phyloP scores from a whole-genome alignment of 805 yeast genomes.

The Torulaspora gathmanii region DNA sequence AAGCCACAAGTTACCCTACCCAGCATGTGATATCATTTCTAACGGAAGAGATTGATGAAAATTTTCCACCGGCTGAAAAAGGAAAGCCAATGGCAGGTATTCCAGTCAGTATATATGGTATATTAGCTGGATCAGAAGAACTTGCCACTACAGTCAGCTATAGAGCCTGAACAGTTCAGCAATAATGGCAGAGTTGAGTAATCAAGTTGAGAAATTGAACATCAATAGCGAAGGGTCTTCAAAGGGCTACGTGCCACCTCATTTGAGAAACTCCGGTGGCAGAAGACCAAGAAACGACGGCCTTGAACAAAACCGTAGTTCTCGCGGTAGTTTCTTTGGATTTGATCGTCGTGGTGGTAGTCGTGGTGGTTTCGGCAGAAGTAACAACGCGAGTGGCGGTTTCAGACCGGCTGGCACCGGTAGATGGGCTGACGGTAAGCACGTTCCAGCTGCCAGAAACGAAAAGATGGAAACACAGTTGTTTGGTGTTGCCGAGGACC shows the following conservation, averaged over 20 bases:
- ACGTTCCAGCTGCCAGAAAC: constrained; percentile 73
- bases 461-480: constrained; percentile 69
- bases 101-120: background rate
- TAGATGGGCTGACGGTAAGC: constrained; percentile 80
- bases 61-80: constrained; percentile 7
- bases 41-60: constrained; percentile 1
- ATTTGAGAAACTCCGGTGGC: constrained; percentile 37
- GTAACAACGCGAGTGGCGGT: constrained; percentile 28
- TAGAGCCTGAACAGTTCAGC: constrained; percentile 4
- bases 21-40: too few species aligned
- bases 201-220: constrained; percentile 53
- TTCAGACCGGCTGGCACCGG: constrained; percentile 55
- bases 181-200: constrained; percentile 55
- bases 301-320: constrained; percentile 23
- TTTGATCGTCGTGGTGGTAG: constrained; percentile 34
- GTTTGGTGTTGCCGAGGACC: constrained; percentile 69
- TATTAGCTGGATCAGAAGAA: background rate
- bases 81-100: background rate
- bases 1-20: background rate
- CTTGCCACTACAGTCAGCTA: background rate
- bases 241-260: constrained; percentile 46
- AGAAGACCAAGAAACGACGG: constrained; percentile 13
- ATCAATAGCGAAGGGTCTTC: constrained; percentile 36
- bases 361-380: constrained; percentile 38
- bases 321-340: constrained; percentile 35